phyloP scores from a whole-genome alignment of 352 stramenopile genomes.

The Peronospora destructor region DNA sequence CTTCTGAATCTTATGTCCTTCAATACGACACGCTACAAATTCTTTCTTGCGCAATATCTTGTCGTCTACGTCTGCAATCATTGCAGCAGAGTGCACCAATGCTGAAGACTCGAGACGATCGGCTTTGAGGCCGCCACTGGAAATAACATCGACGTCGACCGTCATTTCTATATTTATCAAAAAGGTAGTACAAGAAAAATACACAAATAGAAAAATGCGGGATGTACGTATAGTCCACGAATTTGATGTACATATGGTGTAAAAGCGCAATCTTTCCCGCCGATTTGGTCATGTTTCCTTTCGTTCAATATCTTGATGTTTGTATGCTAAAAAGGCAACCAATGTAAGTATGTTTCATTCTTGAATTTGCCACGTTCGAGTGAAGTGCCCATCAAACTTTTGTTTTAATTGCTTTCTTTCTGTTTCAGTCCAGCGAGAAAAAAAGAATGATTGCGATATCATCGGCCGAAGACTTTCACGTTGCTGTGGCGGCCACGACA shows the following conservation, averaged over 20 bases:
- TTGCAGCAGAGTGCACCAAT: neutral
- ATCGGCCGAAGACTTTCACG: constrained; percentile 36
- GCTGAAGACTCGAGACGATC: neutral
- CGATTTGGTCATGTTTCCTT: constrained; percentile 7
- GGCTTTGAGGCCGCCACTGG: neutral
- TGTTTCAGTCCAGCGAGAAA: too few relatives aligned
- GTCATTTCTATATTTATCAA: constrained; percentile 4
- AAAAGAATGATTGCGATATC: constrained; percentile 33
- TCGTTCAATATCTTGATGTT: constrained; percentile 8
- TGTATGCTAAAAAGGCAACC: constrained; percentile 12
- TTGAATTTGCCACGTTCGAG: constrained; percentile 21
- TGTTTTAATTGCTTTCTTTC: too few relatives aligned
- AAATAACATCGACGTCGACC: neutral
- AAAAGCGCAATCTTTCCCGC: constrained; percentile 15
- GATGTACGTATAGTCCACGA: neutral
- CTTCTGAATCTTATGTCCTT: constrained; percentile 64
- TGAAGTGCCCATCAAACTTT: constrained; percentile 3
- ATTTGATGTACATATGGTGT: constrained; percentile 11
- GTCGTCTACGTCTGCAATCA: constrained; percentile 10
- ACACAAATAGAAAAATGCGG: too few relatives aligned
- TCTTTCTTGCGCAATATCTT: constrained; percentile 15
- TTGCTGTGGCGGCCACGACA: constrained; percentile 21
- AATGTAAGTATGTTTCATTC: constrained; percentile 18
- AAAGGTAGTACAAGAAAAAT: too few relatives aligned
- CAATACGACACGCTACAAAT: constrained; percentile 42